Conservation (phyloP, 371 early-diverging fungal genomes). For the Actinomortierella wolfii region DNA sequence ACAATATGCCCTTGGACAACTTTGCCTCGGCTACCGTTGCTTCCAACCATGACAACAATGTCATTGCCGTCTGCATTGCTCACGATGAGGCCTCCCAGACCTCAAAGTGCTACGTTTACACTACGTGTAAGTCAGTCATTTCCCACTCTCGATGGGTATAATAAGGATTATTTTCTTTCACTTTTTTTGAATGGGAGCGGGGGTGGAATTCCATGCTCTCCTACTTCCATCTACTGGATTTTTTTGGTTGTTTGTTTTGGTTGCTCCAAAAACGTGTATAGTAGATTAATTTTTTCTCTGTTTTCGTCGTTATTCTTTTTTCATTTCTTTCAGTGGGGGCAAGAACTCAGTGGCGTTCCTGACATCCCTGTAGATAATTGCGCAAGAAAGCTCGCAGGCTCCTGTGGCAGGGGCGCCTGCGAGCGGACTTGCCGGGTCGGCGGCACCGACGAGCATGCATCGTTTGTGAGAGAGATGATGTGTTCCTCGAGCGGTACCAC, state of each 20-base stretch:
- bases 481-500: constrained; percentile 1
- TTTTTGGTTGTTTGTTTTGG: too few species aligned
- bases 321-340: constrained; percentile 28
- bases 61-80: constrained; percentile 39
- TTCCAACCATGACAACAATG: constrained; percentile 16
- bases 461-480: constrained; percentile 47
- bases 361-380: constrained; percentile 49
- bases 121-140: constrained; percentile 28
- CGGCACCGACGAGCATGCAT: constrained; percentile 34
- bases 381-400: constrained; percentile 40
- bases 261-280: too few species aligned
- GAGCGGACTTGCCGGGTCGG: constrained; percentile 45
- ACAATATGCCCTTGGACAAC: constrained; percentile 37
- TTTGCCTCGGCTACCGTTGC: constrained; percentile 21
- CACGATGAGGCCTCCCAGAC: constrained; percentile 30
- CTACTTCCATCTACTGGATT: too few species aligned
- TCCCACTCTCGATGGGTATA: too few species aligned
- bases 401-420: constrained; percentile 45
- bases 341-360: constrained; percentile 46
- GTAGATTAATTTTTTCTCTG: neutral
- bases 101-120: constrained; percentile 42
- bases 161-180: too few species aligned
- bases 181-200: too few species aligned
- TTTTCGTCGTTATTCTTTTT: neutral
- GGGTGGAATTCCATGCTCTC: too few species aligned